Base-by-base conservation (phyloP, 148 eudicot genomes). In the Bassia scoparia region DNA sequence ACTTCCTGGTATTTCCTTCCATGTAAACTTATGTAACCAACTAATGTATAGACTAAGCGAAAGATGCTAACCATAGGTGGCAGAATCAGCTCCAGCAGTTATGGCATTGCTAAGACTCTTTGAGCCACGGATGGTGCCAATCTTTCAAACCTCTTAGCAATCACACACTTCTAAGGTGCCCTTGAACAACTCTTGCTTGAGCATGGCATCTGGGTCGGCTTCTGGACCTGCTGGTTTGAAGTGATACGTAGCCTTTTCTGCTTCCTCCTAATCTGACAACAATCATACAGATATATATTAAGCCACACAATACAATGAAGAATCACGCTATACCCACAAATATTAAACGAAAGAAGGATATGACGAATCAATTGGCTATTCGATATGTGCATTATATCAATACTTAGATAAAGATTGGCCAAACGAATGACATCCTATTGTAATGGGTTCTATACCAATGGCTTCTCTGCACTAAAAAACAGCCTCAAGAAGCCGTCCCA, bases 391-490 rank as follows among this genome's bases (percentile, higher is more conserved):
- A 20, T 12, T 43, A 24, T 41, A 58, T 58, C 7, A 41, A 41
- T 26, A 93, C 99, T 95, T 44, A 92, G 83, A 61, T 92, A 80
- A 44, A 95, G 90, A 58, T 84, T 88, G 56, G 96, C 97, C 79
- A 95, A 80, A 79, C 97, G 93, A 66, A 84, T 90, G 71, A 92
- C 97, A 85, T 97, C 99, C 99, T 85, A 27, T 92, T 96, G 71
- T 92, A 88, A 9, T 60, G 75, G 99, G 99, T 13, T 95, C 96
- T 15, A 95, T 87, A 60, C 77, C 70, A 53, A 92, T 90, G 67
- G 99, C 99, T 77, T 92, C 96, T 73, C 92, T 83, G 87, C 96
- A 88, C 77, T 95, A 97, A 33, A 92, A 92, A 46, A 88, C 97
- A 3, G 99, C 99, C 77, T 95, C 97, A 60, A 95, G 86, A 73